phyloP scores from a whole-genome alignment of 768 basidiomycete genomes.

The Cystofilobasidium macerans region DNA sequence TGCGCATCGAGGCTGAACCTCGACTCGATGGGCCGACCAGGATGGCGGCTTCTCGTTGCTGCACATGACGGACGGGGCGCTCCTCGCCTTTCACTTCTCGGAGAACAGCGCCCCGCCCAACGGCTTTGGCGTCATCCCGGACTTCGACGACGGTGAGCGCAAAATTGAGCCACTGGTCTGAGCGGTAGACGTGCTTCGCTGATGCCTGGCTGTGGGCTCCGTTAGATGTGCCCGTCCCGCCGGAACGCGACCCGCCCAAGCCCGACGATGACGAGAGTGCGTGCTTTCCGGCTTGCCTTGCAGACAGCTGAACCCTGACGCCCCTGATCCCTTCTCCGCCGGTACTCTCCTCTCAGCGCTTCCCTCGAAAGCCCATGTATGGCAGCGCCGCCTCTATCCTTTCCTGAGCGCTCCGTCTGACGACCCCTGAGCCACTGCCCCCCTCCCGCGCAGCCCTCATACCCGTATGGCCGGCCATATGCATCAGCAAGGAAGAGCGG shows the following conservation, averaged over 20 bases:
- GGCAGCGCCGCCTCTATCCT: background rate
- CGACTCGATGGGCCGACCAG: background rate
- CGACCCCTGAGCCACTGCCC: background rate
- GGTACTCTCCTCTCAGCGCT: constrained; percentile 11
- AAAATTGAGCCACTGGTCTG: background rate
- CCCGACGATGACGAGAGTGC: constrained; percentile 25
- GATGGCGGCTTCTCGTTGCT: constrained; percentile 25
- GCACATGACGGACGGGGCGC: constrained; percentile 21
- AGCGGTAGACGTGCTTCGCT: too few species aligned
- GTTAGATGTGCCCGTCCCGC: constrained; percentile 18
- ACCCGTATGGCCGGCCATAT: constrained; percentile 24
- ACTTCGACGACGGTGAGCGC: constrained; percentile 20
- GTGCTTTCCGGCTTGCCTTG: background rate
- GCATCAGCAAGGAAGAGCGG: background rate
- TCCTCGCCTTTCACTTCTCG: constrained; percentile 18
- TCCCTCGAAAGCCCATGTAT: constrained; percentile 22
- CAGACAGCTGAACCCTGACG: constrained; percentile 5
- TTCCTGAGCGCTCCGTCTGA: background rate
- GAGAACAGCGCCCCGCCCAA: constrained; percentile 7
- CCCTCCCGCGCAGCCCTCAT: constrained; percentile 21
- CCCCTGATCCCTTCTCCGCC: background rate
- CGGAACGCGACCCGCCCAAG: constrained; percentile 18
- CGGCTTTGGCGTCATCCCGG: constrained; percentile 16
- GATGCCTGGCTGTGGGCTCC: too few species aligned
- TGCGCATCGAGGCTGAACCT: background rate